Evolutionary conservation across 305 asterid genomes (phyloP).

Genomic region (Andrographis paniculata): DNA sequence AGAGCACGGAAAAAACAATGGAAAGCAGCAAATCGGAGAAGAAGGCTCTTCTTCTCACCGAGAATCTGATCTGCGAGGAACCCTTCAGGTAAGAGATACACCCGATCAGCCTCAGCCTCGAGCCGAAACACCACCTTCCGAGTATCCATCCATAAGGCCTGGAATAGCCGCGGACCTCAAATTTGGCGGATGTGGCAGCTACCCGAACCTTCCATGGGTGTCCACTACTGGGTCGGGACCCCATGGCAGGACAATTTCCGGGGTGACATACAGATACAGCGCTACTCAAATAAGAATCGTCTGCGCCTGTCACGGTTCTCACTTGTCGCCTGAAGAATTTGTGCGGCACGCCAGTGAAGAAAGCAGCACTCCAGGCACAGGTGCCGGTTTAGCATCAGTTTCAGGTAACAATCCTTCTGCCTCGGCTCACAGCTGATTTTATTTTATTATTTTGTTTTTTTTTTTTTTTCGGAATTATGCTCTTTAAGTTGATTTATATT

Average conservation of each 20-base stretch:
- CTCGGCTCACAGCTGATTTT: slow-evolving; percentile 69
- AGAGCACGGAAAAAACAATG: slow-evolving; percentile 43
- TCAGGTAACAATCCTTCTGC: slow-evolving; percentile 64
- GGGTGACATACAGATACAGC: slow-evolving; percentile 80
- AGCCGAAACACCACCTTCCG: slow-evolving; percentile 49
- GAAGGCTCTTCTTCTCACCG: slow-evolving; percentile 52
- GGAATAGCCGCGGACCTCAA: slow-evolving; percentile 84
- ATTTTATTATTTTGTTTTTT: too few species aligned
- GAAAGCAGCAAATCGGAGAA: slow-evolving; percentile 50
- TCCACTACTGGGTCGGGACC: slow-evolving; percentile 85
- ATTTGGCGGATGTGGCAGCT: slow-evolving; percentile 82
- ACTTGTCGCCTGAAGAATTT: slow-evolving; percentile 91
- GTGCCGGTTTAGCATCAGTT: slow-evolving; percentile 40
- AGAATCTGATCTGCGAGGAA: slow-evolving; percentile 41
- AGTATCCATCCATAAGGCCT: slow-evolving; percentile 74
- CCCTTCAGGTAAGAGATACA: slow-evolving; percentile 36
- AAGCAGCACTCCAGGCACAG: slow-evolving; percentile 27
- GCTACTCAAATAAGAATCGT: slow-evolving; percentile 86
- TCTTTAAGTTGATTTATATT: neutral
- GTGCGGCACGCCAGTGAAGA: slow-evolving; percentile 73
- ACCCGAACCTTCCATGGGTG: slow-evolving; percentile 93
- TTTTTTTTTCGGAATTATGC: slow-evolving; percentile 14
- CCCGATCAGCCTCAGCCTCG: slow-evolving; percentile 43
- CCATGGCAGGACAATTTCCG: slow-evolving; percentile 81
- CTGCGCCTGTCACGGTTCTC: slow-evolving; percentile 90